Evolutionary conservation across 768 basidiomycete genomes (phyloP), one percentile per base, ranked within the genome.

Genomic region (Tulasnella sp.): DNA sequence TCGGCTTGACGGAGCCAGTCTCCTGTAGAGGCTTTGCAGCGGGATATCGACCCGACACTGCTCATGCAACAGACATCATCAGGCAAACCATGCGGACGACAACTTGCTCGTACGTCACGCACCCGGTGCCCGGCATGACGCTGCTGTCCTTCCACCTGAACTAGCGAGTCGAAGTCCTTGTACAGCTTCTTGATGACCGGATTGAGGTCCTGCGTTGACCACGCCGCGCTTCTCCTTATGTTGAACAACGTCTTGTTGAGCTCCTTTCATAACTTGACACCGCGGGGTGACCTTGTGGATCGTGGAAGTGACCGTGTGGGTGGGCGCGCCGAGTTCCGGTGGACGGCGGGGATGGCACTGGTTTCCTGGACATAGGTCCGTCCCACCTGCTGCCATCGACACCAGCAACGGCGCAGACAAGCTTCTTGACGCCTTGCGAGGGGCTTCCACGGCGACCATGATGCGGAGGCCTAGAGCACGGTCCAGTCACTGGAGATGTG

Each of bases 91-190:
- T 90, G 73, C 95, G 88, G 74, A 94, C 84, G 3, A 91, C 90
- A 39, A 91, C 90, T 79, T 98, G 96, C 82, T 98, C 95, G 80
- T 99, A n/a, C n/a, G n/a, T n/a, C n/a, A 99, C 14, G 95, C 98
- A 96, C 79, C 95, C 97, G 81, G 98, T 98, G 94, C 94, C 93
- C 76, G 97, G 97, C 16, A 78, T 80, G 2, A 86, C 90, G 92
- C 91, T 81, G 94, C 95, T 89, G 97, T 98, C n/a, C n/a, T n/a
- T n/a, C 87, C 89, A 90, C n/a, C 91, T 93, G 78, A 99, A 99
- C 95, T 94, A 94, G 98, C 70, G 90, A 87, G 80, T 98, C 98
- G 82, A n/a, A n/a, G 98, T 92, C 78, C 84, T 88, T 86, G 98
- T 98, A 72, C 98, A n/a, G 83, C 79, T 95, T 94, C 52, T 82